Base-by-base conservation (phyloP, 1,284 basidiomycete genomes). In the Farysia itapuensis region DNA sequence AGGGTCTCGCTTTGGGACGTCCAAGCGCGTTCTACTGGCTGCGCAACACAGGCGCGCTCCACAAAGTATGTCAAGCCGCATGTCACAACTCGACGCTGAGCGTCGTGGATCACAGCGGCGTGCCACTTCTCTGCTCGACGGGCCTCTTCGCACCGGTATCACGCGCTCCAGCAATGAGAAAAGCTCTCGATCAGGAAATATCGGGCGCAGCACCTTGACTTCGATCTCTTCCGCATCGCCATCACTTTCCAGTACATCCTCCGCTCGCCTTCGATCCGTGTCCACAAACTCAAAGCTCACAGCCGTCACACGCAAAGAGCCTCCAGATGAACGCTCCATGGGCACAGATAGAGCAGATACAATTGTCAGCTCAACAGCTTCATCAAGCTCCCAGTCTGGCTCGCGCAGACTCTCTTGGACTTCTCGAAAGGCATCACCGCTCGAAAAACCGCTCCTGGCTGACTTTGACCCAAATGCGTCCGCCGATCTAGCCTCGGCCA, bases 341-440 rank as follows among this genome's bases (percentile, higher is more conserved):
- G n/a, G n/a, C 11, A 20, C 43, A 2, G 43, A 51, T 28, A 43
- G 56, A 25, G 21, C 42, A 4, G 37, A 48, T 36, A 46, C 50
- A 11, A 60, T 43, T 21, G 20, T 53, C 2, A 46, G 43, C 20
- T 46, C 50, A 15, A 39, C 39, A 16, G 34, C 39, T 6, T 41
- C 46, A 11, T 42, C 39, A 8, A 31, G 12, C 35, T 39, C 29
- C 34, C 16, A 14, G 36, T 7, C 23, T 5, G 14, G 41, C 5
- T 41, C 47, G 13, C 52, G 59, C 30, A 39, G 52, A 13, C 45
- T 50, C 18, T 63, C 59, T 4, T 57, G 52, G 52, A 49, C 59
- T 2, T 39, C 44, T 5, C 44, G 43, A 8, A 57, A 52, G 39
- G 32, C 43, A 14, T 38, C 43, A 0, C 44, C 44, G 16, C 35